phyloP scores from a whole-genome alignment of 2,329 filamentous ascomycete genomes.

The Ceratocystis eucalypticola region DNA sequence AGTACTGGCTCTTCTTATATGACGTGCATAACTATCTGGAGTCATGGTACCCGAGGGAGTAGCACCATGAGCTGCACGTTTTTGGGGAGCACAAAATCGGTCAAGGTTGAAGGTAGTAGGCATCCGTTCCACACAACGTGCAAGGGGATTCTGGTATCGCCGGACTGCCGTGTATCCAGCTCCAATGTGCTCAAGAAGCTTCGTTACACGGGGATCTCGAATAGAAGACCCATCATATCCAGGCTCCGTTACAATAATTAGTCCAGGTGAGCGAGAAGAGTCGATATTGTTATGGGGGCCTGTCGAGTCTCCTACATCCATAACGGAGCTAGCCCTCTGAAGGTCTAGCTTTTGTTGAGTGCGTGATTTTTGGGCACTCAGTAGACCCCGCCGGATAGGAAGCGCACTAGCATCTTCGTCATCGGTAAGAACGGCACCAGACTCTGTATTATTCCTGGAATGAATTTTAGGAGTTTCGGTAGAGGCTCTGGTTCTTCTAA shows the following conservation, averaged over 20 bases:
- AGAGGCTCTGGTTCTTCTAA: conserved; percentile 25
- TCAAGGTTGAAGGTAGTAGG: conserved; percentile 19
- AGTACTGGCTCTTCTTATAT: conserved; percentile 11
- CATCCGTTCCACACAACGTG: conserved; percentile 41
- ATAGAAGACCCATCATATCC: conserved; percentile 39
- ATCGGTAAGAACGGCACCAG: conserved; percentile 17
- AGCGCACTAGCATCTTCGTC: conserved; percentile 28
- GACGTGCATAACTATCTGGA: neutral
- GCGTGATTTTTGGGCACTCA: conserved; percentile 44
- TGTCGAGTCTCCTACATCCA: conserved; percentile 39
- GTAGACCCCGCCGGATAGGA: conserved; percentile 26
- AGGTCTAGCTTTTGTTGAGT: conserved; percentile 66
- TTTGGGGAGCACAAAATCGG: neutral
- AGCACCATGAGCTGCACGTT: neutral
- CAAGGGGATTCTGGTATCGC: conserved; percentile 57
- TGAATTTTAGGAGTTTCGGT: neutral
- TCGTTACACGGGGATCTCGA: conserved; percentile 48
- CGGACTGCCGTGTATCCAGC: conserved; percentile 64
- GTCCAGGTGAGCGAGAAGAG: conserved; percentile 32
- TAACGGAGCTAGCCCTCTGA: conserved; percentile 57
- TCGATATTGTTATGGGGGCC: conserved; percentile 22
- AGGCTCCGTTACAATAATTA: conserved; percentile 37
- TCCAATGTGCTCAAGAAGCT: conserved; percentile 54
- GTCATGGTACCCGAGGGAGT: neutral
- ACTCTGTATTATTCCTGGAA: neutral